Evolutionary conservation across 1,139 yeast species (phyloP).

Genomic region (Magnusiomyces suaveolens): DNA sequence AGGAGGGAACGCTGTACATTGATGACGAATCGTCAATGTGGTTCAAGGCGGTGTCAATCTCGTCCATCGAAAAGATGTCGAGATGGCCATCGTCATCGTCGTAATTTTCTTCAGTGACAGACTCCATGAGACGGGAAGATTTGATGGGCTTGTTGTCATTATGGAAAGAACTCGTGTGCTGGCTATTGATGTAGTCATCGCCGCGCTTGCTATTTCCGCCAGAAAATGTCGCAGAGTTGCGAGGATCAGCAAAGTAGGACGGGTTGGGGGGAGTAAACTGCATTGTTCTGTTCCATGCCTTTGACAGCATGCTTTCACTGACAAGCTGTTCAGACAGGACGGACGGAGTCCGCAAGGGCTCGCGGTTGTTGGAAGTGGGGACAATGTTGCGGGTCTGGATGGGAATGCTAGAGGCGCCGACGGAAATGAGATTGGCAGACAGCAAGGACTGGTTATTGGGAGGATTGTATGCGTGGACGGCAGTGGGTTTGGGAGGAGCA

Average conservation of each 20-base stretch:
- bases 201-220: conserved; percentile 12
- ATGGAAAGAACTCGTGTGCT: neutral
- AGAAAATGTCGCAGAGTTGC: conserved; percentile 11
- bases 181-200: conserved; percentile 1
- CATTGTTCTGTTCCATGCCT: conserved; percentile 30
- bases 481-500: conserved; percentile 1
- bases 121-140: conserved; percentile 9
- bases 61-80: conserved; percentile 26
- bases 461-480: conserved; percentile 4
- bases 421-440: neutral
- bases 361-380: conserved; percentile 30
- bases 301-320: conserved; percentile 10
- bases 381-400: conserved; percentile 15
- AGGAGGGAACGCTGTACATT: conserved; percentile 24
- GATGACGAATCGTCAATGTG: conserved; percentile 18
- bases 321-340: conserved; percentile 11
- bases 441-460: neutral
- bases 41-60: conserved; percentile 16
- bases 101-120: conserved; percentile 12
- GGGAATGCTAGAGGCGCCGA: conserved; percentile 5
- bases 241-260: conserved; percentile 13
- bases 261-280: conserved; percentile 32
- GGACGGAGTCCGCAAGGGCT: conserved; percentile 37
- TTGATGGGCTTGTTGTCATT: neutral
- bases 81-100: conserved; percentile 6